Evolutionary conservation across 371 early-diverging fungal species (phyloP).

Genomic region (Mucor circinelloides): DNA sequence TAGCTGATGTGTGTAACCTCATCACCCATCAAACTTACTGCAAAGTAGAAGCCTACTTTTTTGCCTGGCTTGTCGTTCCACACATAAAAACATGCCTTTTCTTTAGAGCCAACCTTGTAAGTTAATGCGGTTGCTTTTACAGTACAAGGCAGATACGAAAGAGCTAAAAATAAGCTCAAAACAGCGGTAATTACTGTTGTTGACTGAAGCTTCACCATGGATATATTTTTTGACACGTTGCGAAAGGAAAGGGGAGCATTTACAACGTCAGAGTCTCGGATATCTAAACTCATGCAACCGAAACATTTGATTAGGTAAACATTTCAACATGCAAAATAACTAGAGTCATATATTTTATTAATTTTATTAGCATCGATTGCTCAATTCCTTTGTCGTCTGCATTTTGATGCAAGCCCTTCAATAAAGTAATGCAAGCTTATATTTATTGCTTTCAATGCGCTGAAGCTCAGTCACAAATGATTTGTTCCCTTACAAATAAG

Average conservation of each 20-base stretch:
- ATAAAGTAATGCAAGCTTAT: no score
- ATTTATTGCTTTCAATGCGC: no score
- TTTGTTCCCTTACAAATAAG: no score
- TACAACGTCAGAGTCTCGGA: not conserved
- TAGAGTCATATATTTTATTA: no score
- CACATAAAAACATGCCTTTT: slow-evolving; percentile 81
- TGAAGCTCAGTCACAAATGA: no score
- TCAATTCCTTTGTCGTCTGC: no score
- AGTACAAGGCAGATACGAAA: not conserved
- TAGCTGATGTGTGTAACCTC: not conserved
- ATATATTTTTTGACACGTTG: not conserved
- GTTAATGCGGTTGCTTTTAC: slow-evolving; percentile 71
- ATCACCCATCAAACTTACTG: slow-evolving; percentile 66
- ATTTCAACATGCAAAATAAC: no score
- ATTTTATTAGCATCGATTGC: no score
- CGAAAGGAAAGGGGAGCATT: not conserved
- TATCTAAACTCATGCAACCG: not conserved
- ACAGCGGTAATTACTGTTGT: not conserved
- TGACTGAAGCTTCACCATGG: not conserved
- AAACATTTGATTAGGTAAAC: not conserved
- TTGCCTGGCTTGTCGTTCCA: slow-evolving; percentile 68
- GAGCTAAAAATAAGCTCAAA: not conserved
- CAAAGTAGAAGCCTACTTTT: slow-evolving; percentile 95
- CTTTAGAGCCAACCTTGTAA: slow-evolving; percentile 86
- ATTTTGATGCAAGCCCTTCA: no score